Base-by-base conservation (phyloP, 78 protist genomes). In the Polysphondylium violaceum region DNA sequence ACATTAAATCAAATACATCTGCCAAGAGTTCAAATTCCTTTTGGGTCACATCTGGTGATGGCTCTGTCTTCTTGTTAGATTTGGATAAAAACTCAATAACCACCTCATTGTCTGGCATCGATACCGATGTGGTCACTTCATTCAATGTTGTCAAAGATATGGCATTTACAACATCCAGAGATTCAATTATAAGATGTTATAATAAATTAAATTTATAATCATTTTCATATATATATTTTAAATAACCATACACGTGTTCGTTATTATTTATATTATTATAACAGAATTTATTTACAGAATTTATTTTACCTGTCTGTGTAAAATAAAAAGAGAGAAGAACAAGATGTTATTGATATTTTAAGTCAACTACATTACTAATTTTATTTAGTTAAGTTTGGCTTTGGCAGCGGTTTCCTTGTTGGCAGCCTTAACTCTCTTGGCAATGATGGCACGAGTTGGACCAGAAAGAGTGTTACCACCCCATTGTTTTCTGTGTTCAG, bases 401-500 rank as follows among this genome's bases (percentile, higher is more conserved):
- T 86, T 86, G 63, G 81, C 83, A 27, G 77, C 19, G 8, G 55
- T 25, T 58, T 86, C 92, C 65, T 86, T 86, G 41, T 55, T 31
- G 12, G 41, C 73, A 33, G 79, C 93, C 69, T 87, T 87, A 35
- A 33, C 68, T 40, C 60, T 59, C 41, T 87, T 87, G 77, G 76
- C 85, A 23, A 59, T 31, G 23, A 29, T 40, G 31, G 74, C 74
- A 36, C 74, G 50, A 33, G 85, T 35, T 53, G 61, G 61, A 56
- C 79, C 76, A 59, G 87, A 74, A 29, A 87, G 44, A 27, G 51
- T 47, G 75, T 67, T 67, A 58, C 93, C 93, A 65, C 93, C 93
- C 93, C 93, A 87, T 27, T 68, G 55, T 43, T 76, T 87, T 51
- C 93, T 67, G 83, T 27, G 44, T 23, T 87, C 93, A 87, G 56